Percentiles rank a stretch among this genome's conserved stretches.
Conservation (phyloP, 306 rosid genomes). For the Ammopiptanthus mongolicus region DNA sequence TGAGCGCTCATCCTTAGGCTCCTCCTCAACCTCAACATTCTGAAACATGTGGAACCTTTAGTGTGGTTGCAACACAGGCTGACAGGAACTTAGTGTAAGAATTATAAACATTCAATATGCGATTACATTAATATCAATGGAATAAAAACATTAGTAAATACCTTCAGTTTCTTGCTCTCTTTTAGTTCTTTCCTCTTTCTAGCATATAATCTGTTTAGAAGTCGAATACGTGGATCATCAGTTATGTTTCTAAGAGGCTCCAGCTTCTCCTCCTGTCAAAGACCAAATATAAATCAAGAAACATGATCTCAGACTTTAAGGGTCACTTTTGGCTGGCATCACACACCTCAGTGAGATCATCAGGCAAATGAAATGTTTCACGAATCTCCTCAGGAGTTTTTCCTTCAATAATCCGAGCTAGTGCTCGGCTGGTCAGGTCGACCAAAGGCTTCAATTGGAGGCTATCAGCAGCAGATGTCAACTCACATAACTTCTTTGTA, state of each 20-base stretch:
- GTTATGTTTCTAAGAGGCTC: slow-evolving; percentile 75
- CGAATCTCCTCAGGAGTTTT: slow-evolving; percentile 90
- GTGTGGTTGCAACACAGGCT: slow-evolving; percentile 9
- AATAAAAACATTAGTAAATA: slow-evolving; percentile 27
- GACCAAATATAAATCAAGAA: slow-evolving; percentile 30
- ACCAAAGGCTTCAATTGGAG: slow-evolving; percentile 89
- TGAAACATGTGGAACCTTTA: slow-evolving; percentile 29
- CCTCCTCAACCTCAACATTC: slow-evolving; percentile 74
- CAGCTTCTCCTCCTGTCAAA: slow-evolving; percentile 82
- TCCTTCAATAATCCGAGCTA: slow-evolving; percentile 92
- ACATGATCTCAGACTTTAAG: not conserved
- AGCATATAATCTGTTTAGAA: slow-evolving; percentile 80
- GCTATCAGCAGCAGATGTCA: slow-evolving; percentile 89
- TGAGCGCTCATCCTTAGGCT: slow-evolving; percentile 76
- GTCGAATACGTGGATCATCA: slow-evolving; percentile 94
- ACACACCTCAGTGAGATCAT: slow-evolving; percentile 87
- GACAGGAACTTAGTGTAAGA: not conserved
- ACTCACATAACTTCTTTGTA: slow-evolving; percentile 75
- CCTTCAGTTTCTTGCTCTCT: slow-evolving; percentile 79
- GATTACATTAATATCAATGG: slow-evolving; percentile 22
- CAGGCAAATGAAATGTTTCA: slow-evolving; percentile 86
- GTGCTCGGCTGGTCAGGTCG: slow-evolving; percentile 85
- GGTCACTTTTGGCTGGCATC: slow-evolving; percentile 5
- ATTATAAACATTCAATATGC: slow-evolving; percentile 6
- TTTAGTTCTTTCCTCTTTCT: slow-evolving; percentile 77